These are phyloP conservation scores for Beauveria sp. DNA, from an alignment of 2,329 filamentous ascomycete genomes.

Conservation along the genomic window DNA sequence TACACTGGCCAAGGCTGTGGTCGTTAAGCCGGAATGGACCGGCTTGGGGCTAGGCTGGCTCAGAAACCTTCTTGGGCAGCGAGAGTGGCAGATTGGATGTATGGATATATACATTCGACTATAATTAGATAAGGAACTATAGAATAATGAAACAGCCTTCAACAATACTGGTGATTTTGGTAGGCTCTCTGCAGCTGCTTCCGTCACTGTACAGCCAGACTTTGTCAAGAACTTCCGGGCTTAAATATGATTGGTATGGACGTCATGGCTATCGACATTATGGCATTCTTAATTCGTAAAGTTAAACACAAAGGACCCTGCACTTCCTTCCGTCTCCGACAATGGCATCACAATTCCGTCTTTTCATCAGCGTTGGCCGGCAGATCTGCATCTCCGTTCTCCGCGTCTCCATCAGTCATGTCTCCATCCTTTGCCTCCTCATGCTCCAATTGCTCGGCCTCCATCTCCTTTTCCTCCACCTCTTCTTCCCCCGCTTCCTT, in stretches of 20 bases:
- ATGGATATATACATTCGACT: constrained; percentile 80
- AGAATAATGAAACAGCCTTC: background rate
- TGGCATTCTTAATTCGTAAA: constrained; percentile 7
- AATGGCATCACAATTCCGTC: background rate
- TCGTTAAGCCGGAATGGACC: constrained; percentile 64
- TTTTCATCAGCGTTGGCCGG: background rate
- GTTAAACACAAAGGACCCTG: background rate
- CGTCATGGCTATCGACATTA: constrained; percentile 11
- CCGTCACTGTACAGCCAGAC: too few relatives aligned
- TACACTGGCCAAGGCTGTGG: constrained; percentile 57
- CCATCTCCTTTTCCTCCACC: background rate
- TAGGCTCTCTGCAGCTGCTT: background rate
- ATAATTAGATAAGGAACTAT: constrained; percentile 25
- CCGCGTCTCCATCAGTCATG: background rate
- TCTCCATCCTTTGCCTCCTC: background rate
- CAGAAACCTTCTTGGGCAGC: constrained; percentile 68
- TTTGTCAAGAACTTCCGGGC: background rate
- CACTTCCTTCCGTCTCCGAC: too few relatives aligned
- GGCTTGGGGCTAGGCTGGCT: constrained; percentile 81
- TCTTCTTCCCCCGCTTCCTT: too few relatives aligned
- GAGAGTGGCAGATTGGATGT: constrained; percentile 87
- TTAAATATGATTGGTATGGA: background rate
- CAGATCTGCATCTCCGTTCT: background rate
- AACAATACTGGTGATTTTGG: background rate
- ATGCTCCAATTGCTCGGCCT: too few relatives aligned